These are phyloP conservation scores for Pleurotus citrinopileatus DNA, from an alignment of 768 basidiomycete genomes.

Conservation along the genomic window DNA sequence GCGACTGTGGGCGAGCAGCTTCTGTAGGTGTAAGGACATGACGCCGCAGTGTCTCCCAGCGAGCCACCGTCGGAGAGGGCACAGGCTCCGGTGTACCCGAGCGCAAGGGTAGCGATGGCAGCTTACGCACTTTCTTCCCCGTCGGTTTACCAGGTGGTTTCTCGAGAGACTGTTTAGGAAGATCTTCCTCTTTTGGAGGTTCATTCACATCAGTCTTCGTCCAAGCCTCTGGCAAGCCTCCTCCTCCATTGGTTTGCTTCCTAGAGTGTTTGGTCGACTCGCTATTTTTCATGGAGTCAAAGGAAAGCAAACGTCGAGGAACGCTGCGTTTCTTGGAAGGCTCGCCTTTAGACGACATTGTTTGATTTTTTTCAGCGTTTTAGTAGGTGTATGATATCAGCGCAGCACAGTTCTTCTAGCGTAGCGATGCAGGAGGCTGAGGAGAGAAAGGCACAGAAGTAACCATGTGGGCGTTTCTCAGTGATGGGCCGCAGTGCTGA, in stretches of 20 bases:
- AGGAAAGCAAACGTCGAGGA: slow-evolving; percentile 22
- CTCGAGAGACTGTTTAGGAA: too few species aligned
- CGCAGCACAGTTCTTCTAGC: too few species aligned
- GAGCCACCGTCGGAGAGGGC: slow-evolving; percentile 30
- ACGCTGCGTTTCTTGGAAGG: slow-evolving; percentile 11
- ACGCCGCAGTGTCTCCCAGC: slow-evolving; percentile 54
- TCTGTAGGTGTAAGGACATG: slow-evolving; percentile 41
- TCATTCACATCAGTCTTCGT: too few species aligned
- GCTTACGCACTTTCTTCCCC: slow-evolving; percentile 10
- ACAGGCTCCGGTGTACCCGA: slow-evolving; percentile 34
- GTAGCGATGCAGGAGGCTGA: too few species aligned
- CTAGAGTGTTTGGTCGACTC: too few species aligned
- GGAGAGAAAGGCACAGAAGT: too few species aligned
- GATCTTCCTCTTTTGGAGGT: too few species aligned
- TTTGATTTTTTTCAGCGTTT: too few species aligned
- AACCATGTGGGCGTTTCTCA: too few species aligned
- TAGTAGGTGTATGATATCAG: too few species aligned
- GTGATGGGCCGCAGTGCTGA: too few species aligned
- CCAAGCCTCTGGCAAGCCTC: not conserved
- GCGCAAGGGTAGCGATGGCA: slow-evolving; percentile 34
- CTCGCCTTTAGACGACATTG: slow-evolving; percentile 16
- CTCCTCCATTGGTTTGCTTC: not conserved
- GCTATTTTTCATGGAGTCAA: slow-evolving; percentile 23
- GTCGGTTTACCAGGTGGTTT: slow-evolving; percentile 13
- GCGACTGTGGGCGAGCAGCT: slow-evolving; percentile 20